Evolutionary conservation across 495 filamentous ascomycete species (phyloP), one percentile per base, ranked within the genome.

Genomic region (Xylaria telfairii): DNA sequence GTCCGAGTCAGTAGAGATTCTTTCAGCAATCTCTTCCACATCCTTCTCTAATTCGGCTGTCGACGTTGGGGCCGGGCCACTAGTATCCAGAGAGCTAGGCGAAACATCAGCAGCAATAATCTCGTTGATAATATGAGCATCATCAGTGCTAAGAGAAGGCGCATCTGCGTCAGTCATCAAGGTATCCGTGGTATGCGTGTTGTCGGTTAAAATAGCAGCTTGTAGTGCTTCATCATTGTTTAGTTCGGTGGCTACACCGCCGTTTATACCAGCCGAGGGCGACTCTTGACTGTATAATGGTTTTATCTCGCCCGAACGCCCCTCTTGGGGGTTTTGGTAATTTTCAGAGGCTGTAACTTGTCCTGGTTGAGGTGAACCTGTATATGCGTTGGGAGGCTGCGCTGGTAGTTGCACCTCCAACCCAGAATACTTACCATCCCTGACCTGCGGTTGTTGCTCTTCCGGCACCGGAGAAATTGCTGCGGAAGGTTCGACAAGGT

Each of bases 401-500:
- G 39, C 39, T 26, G 34, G 34, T 44, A 39, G n/a, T 54, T 3
- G 28, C 34, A 41, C 7, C 13, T 26, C 46, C n/a, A 60, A 15
- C 6, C 26, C 30, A 21, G 30, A 26, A 63, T 63, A 53, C 57
- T 61, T 63, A 63, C 46, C 54, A 30, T 49, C 34, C 30, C 69
- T 41, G 74, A 68, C 69, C 73, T 80, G 67, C 44, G 67, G 30
- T 63, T 74, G 73, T 73, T 80, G 63, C 51, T 79, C 70, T 51
- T 67, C 62, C 65, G 76, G 75, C 63, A 76, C 76, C 74, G 80
- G 71, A 74, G 81, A 76, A 34, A 15, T 10, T 72, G 84, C 78
- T 21, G 86, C n/a, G 15, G 19, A 76, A 69, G 89, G 82, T 32
- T 82, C 70, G 9, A 83, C 83, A 0, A 90, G 81, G 46, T 78